Evolutionary conservation across 2,329 filamentous ascomycete species (phyloP).

Genomic region (Lachnellula occidentalis): DNA sequence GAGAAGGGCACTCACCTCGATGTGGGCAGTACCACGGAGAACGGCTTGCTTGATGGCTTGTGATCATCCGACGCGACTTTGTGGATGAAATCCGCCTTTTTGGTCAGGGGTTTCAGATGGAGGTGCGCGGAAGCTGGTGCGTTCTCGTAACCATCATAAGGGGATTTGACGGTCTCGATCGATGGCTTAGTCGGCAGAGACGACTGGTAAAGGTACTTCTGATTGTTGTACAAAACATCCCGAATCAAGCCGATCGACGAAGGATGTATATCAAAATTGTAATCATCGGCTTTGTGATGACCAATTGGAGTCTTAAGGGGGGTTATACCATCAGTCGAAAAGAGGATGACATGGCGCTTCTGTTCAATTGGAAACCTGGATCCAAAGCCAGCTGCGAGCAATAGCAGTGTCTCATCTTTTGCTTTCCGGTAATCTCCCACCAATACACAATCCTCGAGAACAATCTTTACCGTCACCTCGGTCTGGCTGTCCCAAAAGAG

Average conservation of each 20-base stretch:
- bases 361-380: constrained; percentile 16
- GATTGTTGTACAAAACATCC: constrained; percentile 16
- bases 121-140: constrained; percentile 46
- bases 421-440: constrained; percentile 40
- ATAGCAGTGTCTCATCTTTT: constrained; percentile 16
- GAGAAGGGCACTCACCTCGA: constrained; percentile 5
- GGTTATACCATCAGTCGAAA: constrained; percentile 6
- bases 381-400: constrained; percentile 23
- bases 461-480: constrained; percentile 12
- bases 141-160: constrained; percentile 34
- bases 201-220: constrained; percentile 34
- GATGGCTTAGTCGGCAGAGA: constrained; percentile 42
- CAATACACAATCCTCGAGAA: constrained; percentile 43
- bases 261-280: neutral
- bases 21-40: constrained; percentile 41
- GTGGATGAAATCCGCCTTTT: constrained; percentile 56
- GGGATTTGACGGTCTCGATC: constrained; percentile 34
- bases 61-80: constrained; percentile 2
- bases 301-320: neutral
- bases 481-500: constrained; percentile 28
- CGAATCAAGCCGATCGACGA: constrained; percentile 17
- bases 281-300: neutral
- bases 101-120: constrained; percentile 44
- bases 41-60: constrained; percentile 34
- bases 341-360: constrained; percentile 17